Percentiles rank a stretch among this genome's conserved stretches.
phyloP scores from a whole-genome alignment of 371 early-diverging fungal species.

The Mortierella sp. region DNA sequence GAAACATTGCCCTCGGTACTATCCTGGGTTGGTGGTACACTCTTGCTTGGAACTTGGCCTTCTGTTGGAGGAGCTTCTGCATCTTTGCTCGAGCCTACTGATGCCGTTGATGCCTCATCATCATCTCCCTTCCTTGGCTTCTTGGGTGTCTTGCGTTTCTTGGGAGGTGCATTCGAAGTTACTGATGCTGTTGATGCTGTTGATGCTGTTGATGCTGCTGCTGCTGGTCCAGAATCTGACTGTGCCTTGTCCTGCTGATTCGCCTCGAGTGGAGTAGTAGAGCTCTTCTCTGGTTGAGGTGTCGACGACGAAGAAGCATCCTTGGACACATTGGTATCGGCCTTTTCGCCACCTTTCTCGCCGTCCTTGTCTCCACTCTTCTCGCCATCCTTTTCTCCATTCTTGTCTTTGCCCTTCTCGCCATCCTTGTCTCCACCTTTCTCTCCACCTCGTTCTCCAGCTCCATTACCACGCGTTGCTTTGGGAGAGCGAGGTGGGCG shows the following conservation, averaged over 20 bases:
- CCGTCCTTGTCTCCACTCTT: neutral
- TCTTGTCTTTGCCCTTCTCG: neutral
- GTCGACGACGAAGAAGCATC: neutral
- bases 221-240: neutral
- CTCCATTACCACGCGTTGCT: slow-evolving; percentile 14
- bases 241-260: neutral
- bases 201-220: neutral
- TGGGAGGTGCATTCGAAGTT: neutral
- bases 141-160: slow-evolving; percentile 24
- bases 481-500: slow-evolving; percentile 32
- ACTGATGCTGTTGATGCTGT: neutral
- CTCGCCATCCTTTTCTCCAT: too few species aligned
- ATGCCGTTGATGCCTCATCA: slow-evolving; percentile 13
- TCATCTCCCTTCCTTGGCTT: slow-evolving; percentile 27
- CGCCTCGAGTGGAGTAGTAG: neutral
- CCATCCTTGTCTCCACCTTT: neutral
- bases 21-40: neutral
- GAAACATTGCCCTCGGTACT: neutral
- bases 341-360: neutral
- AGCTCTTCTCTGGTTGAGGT: neutral
- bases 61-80: neutral
- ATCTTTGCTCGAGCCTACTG: slow-evolving; percentile 16
- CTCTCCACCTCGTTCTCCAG: slow-evolving; percentile 14
- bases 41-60: neutral
- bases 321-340: too few species aligned